A percentile compares a stretch with the other conserved stretches of the same genome.
Evolutionary conservation across 495 filamentous ascomycete species (phyloP).

Genomic region (Copromyces sp.): DNA sequence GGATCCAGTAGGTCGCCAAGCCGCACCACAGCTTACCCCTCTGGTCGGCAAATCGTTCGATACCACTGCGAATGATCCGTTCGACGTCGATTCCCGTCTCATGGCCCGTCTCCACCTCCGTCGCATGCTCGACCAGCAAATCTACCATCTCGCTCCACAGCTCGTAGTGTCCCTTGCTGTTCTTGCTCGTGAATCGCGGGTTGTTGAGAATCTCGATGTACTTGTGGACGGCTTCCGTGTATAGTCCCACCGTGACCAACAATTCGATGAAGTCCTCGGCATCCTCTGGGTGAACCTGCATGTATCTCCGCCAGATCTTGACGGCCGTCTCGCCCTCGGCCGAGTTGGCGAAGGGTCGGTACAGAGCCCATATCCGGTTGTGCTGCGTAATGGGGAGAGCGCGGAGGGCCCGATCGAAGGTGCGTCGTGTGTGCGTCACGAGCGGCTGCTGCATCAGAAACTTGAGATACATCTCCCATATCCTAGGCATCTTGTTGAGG

Average conservation of each 20-base stretch:
- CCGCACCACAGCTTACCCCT: constrained; percentile 94
- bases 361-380: constrained; percentile 91
- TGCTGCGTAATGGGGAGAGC: constrained; percentile 96
- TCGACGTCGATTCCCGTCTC: constrained; percentile 84
- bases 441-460: constrained; percentile 87
- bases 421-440: constrained; percentile 78
- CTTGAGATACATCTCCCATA: constrained; percentile 96
- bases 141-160: constrained; percentile 99
- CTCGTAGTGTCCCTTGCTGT: constrained; percentile 90
- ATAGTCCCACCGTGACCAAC: constrained; percentile 68
- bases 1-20: constrained; percentile 94
- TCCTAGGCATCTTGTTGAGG: constrained; percentile 96
- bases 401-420: constrained; percentile 89
- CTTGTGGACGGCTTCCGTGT: constrained; percentile 84
- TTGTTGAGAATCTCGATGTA: constrained; percentile 95
- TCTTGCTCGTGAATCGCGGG: constrained; percentile 80
- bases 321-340: constrained; percentile 86
- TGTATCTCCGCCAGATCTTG: constrained; percentile 90
- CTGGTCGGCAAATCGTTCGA: constrained; percentile 87
- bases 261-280: constrained; percentile 90
- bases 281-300: constrained; percentile 96
- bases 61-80: constrained; percentile 85
- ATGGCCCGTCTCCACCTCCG: constrained; percentile 69
- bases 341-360: constrained; percentile 84
- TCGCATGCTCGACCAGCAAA: constrained; percentile 81